phyloP scores from a whole-genome alignment of 371 early-diverging fungal species.

The Massospora cicadina region DNA sequence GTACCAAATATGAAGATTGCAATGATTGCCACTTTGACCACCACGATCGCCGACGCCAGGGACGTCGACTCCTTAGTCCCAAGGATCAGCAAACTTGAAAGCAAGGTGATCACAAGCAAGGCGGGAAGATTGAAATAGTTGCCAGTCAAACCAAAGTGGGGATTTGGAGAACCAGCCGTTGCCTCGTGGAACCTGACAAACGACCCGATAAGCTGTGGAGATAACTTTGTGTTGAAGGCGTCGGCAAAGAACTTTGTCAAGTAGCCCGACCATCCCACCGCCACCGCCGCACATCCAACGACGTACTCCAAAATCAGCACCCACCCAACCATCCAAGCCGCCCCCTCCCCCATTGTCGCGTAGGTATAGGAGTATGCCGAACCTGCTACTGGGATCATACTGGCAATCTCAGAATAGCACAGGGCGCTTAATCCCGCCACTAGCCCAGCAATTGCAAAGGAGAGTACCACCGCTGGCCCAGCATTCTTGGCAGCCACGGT shows the following conservation, averaged over 20 bases:
- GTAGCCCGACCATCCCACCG: conserved; percentile 58
- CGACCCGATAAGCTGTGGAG: conserved; percentile 30
- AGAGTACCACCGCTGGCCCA: conserved; percentile 64
- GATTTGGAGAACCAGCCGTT: conserved; percentile 20
- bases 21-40: conserved; percentile 50
- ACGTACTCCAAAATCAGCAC: conserved; percentile 67
- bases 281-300: conserved; percentile 52
- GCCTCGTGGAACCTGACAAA: conserved; percentile 34
- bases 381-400: conserved; percentile 69
- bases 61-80: conserved; percentile 56
- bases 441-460: conserved; percentile 54
- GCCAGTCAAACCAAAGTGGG: too few relatives aligned
- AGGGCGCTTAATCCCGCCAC: conserved; percentile 51
- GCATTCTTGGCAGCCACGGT: conserved; percentile 50
- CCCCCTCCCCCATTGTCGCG: conserved; percentile 64
- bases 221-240: conserved; percentile 28
- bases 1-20: conserved; percentile 58
- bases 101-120: conserved; percentile 36
- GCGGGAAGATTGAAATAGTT: conserved; percentile 58
- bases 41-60: conserved; percentile 48
- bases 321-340: conserved; percentile 75
- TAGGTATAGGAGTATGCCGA: conserved; percentile 71
- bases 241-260: conserved; percentile 42
- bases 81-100: conserved; percentile 34
- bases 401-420: conserved; percentile 65